Evolutionary conservation across 2,329 filamentous ascomycete genomes (phyloP).

Genomic region (Talaromyces sp.): DNA sequence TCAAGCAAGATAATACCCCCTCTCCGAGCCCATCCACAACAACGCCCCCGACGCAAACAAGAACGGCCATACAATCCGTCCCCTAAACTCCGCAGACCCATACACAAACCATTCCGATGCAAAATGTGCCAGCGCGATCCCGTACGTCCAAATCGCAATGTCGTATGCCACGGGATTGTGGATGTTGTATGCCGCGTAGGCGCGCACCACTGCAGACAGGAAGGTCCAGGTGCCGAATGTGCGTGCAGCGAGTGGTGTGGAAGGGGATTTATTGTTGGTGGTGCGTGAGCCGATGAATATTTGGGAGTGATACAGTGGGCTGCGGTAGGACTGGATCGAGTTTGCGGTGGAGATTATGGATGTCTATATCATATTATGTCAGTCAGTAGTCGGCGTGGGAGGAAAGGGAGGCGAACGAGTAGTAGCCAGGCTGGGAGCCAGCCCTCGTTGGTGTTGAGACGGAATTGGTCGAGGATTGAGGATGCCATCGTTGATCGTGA

Average conservation of each 20-base stretch:
- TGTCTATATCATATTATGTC: constrained; percentile 55
- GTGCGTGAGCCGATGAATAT: constrained; percentile 65
- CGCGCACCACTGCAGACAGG: constrained; percentile 69
- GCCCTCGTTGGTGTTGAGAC: constrained; percentile 10
- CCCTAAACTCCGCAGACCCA: constrained; percentile 66
- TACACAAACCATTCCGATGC: constrained; percentile 76
- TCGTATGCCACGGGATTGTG: constrained; percentile 70
- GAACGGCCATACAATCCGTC: constrained; percentile 58
- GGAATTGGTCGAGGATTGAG: neutral
- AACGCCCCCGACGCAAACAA: constrained; percentile 55
- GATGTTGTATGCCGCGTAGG: constrained; percentile 83
- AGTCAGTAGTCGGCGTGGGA: neutral
- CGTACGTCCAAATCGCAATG: constrained; percentile 76
- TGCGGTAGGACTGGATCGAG: constrained; percentile 76
- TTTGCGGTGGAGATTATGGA: constrained; percentile 80
- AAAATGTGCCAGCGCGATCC: constrained; percentile 74
- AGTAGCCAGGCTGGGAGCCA: constrained; percentile 16
- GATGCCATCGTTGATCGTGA: neutral
- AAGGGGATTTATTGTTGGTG: constrained; percentile 51
- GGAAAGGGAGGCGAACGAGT: constrained; percentile 7
- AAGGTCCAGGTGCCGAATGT: constrained; percentile 89
- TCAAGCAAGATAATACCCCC: constrained; percentile 29
- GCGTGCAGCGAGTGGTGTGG: constrained; percentile 72
- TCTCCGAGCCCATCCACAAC: constrained; percentile 63
- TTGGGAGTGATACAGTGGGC: constrained; percentile 76